These are phyloP conservation scores for Ciborinia camelliae DNA, from an alignment of 2,329 filamentous ascomycete genomes.

Conservation along the genomic window DNA sequence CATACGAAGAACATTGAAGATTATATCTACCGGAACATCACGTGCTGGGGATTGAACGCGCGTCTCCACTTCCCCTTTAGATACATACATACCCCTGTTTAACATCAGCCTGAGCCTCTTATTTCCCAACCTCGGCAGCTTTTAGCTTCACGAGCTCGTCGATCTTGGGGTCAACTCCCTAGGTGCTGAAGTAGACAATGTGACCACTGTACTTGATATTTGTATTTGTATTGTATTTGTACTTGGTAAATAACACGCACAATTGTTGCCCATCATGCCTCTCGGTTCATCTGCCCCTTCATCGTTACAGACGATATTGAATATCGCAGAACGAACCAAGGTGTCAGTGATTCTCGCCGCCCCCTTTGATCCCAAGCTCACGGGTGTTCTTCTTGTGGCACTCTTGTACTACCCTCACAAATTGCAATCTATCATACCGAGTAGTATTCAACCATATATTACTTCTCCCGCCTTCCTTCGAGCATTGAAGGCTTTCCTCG, in stretches of 20 bases:
- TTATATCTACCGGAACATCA: neutral
- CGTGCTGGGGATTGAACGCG: neutral
- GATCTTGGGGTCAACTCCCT: neutral
- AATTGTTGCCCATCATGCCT: neutral
- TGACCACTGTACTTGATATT: neutral
- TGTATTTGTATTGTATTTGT: neutral
- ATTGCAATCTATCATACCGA: constrained; percentile 27
- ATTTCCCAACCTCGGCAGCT: neutral
- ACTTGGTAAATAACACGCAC: neutral
- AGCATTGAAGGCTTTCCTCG: constrained; percentile 41
- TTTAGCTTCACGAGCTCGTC: neutral
- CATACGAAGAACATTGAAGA: too few relatives aligned
- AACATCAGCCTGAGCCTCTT: neutral
- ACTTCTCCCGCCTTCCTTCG: constrained; percentile 24
- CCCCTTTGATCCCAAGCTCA: constrained; percentile 23
- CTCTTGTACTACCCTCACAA: constrained; percentile 31
- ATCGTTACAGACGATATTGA: neutral
- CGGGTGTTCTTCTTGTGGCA: constrained; percentile 28
- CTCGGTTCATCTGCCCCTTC: neutral
- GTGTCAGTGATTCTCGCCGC: constrained; percentile 4
- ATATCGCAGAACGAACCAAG: neutral
- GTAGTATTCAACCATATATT: constrained; percentile 22
- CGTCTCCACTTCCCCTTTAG: neutral
- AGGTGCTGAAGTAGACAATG: neutral
- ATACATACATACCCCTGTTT: neutral